Conservation (phyloP, 2,329 filamentous ascomycete species). For the Claviceps africana region DNA sequence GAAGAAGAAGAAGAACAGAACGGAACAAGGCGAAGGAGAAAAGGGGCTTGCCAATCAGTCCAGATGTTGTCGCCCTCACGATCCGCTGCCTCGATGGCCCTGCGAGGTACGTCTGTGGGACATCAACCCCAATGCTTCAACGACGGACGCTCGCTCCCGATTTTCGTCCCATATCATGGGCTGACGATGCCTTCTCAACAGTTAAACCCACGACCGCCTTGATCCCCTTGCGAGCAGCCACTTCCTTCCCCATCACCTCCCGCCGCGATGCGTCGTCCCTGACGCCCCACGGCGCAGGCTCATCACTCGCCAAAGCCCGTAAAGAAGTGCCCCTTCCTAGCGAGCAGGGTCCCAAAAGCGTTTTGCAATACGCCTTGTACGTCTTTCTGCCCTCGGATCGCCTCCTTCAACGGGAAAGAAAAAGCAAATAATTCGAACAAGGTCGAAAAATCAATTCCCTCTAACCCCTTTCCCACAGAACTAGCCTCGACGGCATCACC, state of each 20-base stretch:
- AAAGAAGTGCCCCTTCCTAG: constrained; percentile 65
- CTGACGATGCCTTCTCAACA: constrained; percentile 17
- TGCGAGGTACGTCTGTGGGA: constrained; percentile 28
- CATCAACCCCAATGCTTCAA: neutral
- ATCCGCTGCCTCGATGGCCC: constrained; percentile 36
- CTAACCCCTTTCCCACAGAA: constrained; percentile 31
- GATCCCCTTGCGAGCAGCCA: constrained; percentile 48
- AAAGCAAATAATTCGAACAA: no score
- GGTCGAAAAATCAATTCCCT: neutral
- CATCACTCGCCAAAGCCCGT: constrained; percentile 40
- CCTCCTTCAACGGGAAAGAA: no score
- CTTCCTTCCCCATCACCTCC: constrained; percentile 46
- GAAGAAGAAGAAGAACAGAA: neutral
- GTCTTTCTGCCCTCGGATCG: constrained; percentile 20
- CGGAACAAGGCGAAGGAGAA: neutral
- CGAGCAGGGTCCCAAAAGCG: constrained; percentile 66
- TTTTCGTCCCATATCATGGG: neutral
- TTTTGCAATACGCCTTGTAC: constrained; percentile 76
- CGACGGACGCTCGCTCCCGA: no score
- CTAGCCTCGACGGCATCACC: constrained; percentile 62
- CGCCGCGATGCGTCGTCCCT: constrained; percentile 47
- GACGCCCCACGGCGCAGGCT: constrained; percentile 38
- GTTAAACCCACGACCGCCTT: constrained; percentile 52
- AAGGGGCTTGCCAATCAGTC: constrained; percentile 1
- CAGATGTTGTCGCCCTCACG: constrained; percentile 35